Percentiles rank a stretch among this genome's conserved stretches.
Conservation (phyloP, 2,329 filamentous ascomycete genomes). For the Cercospora beticola region DNA sequence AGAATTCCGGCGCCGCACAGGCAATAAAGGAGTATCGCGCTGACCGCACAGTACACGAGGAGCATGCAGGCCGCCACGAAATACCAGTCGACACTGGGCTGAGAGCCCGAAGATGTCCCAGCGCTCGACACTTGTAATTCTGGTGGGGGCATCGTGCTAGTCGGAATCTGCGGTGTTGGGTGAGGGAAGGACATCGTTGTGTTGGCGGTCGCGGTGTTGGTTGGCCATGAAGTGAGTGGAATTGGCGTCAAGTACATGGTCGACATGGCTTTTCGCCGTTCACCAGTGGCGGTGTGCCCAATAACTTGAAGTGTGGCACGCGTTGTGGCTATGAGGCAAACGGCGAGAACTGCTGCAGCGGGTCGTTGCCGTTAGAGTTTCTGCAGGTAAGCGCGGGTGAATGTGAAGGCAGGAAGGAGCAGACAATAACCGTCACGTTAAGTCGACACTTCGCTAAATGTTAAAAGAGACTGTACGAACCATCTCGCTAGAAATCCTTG, state of each 20-base stretch:
- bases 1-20: constrained; percentile 7
- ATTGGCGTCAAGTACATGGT: neutral
- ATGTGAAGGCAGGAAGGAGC: constrained; percentile 2
- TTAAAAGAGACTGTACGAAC: constrained; percentile 14
- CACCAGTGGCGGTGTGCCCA: neutral
- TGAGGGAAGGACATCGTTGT: neutral
- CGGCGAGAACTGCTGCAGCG: neutral
- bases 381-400: constrained; percentile 12
- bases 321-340: neutral
- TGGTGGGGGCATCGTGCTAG: neutral
- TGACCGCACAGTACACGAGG: constrained; percentile 7
- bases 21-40: constrained; percentile 1
- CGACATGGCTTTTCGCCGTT: neutral
- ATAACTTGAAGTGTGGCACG: neutral
- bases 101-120: neutral
- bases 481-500: constrained; percentile 5
- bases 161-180: neutral
- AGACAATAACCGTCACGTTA: neutral
- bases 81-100: neutral
- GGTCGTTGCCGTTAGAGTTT: neutral
- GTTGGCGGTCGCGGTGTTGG: neutral
- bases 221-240: neutral
- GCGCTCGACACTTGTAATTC: neutral
- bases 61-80: neutral
- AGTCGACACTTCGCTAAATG: neutral